These are phyloP conservation scores for Angomonas ambiguus DNA, from an alignment of 208 protist genomes.

Conservation along the genomic window DNA sequence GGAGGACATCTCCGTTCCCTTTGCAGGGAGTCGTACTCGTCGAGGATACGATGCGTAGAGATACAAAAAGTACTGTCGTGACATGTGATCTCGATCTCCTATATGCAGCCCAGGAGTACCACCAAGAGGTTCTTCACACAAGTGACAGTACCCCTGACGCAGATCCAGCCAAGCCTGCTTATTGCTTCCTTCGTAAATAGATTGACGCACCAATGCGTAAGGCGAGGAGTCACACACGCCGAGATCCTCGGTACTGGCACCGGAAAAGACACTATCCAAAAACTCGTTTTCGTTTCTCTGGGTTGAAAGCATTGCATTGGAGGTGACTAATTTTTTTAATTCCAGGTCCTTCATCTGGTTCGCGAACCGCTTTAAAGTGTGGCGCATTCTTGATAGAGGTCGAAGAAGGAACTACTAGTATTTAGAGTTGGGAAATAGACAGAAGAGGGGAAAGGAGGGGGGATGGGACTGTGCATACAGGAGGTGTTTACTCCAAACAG, in stretches of 20 bases:
- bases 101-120: conserved; percentile 50
- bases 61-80: conserved; percentile 78
- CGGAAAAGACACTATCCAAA: conserved; percentile 24
- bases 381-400: too few relatives aligned
- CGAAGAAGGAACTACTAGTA: too few relatives aligned
- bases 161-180: conserved; percentile 75
- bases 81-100: conserved; percentile 79
- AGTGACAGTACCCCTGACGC: conserved; percentile 60
- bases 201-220: conserved; percentile 18
- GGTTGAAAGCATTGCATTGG: neutral
- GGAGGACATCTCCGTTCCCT: neutral
- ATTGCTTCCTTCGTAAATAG: conserved; percentile 75
- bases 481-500: too few relatives aligned
- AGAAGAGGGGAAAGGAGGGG: too few relatives aligned
- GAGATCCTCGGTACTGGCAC: conserved; percentile 30
- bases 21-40: neutral
- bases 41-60: conserved; percentile 67
- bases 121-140: conserved; percentile 80
- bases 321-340: neutral
- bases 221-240: conserved; percentile 24
- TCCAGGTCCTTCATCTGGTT: neutral
- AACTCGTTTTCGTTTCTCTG: neutral
- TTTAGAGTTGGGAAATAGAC: too few relatives aligned
- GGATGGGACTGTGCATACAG: too few relatives aligned
- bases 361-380: too few relatives aligned